Conservation (phyloP, 2,329 filamentous ascomycete species). For the Phialophora chinensis region DNA sequence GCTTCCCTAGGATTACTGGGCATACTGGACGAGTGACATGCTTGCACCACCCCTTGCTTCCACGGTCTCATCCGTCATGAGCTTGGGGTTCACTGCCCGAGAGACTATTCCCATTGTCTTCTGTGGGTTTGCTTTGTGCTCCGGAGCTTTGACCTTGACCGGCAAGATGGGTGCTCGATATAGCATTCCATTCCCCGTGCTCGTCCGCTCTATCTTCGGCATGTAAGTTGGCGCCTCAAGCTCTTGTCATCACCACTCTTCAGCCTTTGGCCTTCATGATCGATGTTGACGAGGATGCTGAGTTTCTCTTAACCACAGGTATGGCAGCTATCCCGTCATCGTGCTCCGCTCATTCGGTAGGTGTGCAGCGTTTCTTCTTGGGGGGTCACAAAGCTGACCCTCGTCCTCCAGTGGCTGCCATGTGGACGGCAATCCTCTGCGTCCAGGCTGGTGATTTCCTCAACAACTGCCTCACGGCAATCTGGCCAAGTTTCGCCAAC, state of each 20-base stretch:
- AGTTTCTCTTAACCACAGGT: background rate
- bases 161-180: slow-evolving; percentile 50
- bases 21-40: slow-evolving; percentile 58
- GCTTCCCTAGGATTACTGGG: slow-evolving; percentile 33
- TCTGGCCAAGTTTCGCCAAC: slow-evolving; percentile 56
- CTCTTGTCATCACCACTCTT: background rate
- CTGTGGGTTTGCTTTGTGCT: slow-evolving; percentile 55
- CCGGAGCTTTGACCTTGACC: slow-evolving; percentile 56
- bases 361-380: slow-evolving; percentile 40
- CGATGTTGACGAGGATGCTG: background rate
- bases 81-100: slow-evolving; percentile 54
- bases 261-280: background rate
- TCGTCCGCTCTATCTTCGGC: slow-evolving; percentile 45
- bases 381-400: background rate
- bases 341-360: slow-evolving; percentile 45
- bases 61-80: slow-evolving; percentile 51
- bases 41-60: slow-evolving; percentile 51
- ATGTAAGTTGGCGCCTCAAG: slow-evolving; percentile 38
- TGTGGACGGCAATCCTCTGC: slow-evolving; percentile 56
- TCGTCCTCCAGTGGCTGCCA: slow-evolving; percentile 46
- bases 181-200: slow-evolving; percentile 44
- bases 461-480: slow-evolving; percentile 50
- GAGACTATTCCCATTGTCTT: slow-evolving; percentile 58
- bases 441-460: slow-evolving; percentile 54
- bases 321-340: slow-evolving; percentile 47